phyloP scores from a whole-genome alignment of 768 basidiomycete genomes.

The Fibroporia radiculosa region DNA sequence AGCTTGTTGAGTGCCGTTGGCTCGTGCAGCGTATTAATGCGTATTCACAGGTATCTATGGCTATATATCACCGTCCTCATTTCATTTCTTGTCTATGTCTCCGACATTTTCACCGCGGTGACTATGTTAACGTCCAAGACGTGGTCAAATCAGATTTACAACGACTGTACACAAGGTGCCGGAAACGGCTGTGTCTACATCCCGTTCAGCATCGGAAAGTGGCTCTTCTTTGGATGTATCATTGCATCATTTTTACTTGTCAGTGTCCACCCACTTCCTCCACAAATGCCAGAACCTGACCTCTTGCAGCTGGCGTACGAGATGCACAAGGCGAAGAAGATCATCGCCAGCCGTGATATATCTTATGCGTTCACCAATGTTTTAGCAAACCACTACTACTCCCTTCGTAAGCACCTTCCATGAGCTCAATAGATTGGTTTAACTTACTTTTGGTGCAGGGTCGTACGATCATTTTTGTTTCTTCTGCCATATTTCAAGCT shows the following conservation, averaged over 20 bases:
- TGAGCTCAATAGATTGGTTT: slow-evolving; percentile 1
- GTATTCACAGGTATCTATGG: slow-evolving; percentile 70
- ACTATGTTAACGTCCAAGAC: slow-evolving; percentile 89
- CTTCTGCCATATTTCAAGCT: slow-evolving; percentile 93
- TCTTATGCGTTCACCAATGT: slow-evolving; percentile 98
- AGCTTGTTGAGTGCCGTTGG: not conserved
- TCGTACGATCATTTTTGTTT: slow-evolving; percentile 98
- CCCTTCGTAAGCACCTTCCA: slow-evolving; percentile 58
- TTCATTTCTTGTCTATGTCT: slow-evolving; percentile 91
- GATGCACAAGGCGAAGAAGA: slow-evolving; percentile 84
- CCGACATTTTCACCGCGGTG: slow-evolving; percentile 95
- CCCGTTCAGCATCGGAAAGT: slow-evolving; percentile 84
- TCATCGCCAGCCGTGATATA: slow-evolving; percentile 93
- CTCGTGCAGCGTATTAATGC: slow-evolving; percentile 1
- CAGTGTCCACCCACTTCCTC: slow-evolving; percentile 22
- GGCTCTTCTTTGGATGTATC: slow-evolving; percentile 98
- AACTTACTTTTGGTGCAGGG: slow-evolving; percentile 35
- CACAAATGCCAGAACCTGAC: not conserved
- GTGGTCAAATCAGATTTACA: slow-evolving; percentile 91
- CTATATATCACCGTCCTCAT: slow-evolving; percentile 91
- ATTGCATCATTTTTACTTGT: slow-evolving; percentile 96
- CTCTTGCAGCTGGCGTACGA: slow-evolving; percentile 77
- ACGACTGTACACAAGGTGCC: slow-evolving; percentile 50
- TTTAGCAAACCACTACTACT: slow-evolving; percentile 95
- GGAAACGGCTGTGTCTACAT: slow-evolving; percentile 70